A percentile compares a stretch with the other conserved stretches of the same genome.
Evolutionary conservation across 2,329 filamentous ascomycete species (phyloP).

Genomic region (Hymenoscyphus albidus): DNA sequence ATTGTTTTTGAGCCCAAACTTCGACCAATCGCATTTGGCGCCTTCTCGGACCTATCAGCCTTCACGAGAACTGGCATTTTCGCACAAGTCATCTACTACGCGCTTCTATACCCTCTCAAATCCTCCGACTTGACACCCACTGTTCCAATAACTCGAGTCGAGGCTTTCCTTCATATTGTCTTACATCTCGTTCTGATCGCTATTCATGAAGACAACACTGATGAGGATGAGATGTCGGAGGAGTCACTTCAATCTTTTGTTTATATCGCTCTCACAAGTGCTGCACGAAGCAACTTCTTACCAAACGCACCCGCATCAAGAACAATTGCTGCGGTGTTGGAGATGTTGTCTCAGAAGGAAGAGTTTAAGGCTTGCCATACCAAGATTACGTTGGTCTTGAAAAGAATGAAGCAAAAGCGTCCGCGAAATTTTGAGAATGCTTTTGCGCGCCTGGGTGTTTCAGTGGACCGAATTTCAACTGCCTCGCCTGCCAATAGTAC

Average conservation of each 20-base stretch:
- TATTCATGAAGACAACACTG: slow-evolving; percentile 72
- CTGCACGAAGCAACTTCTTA: slow-evolving; percentile 59
- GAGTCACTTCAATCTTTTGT: slow-evolving; percentile 64
- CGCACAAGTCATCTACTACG: slow-evolving; percentile 84
- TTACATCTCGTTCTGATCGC: slow-evolving; percentile 84
- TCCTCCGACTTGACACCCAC: slow-evolving; percentile 65
- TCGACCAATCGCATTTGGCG: slow-evolving; percentile 68
- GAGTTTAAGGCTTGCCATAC: slow-evolving; percentile 79
- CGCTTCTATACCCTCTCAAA: slow-evolving; percentile 74
- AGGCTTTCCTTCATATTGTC: slow-evolving; percentile 88
- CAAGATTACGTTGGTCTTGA: slow-evolving; percentile 79
- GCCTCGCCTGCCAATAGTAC: slow-evolving; percentile 69
- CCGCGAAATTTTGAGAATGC: slow-evolving; percentile 68
- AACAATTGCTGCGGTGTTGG: slow-evolving; percentile 62
- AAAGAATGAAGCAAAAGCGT: slow-evolving; percentile 78
- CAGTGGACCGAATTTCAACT: slow-evolving; percentile 75
- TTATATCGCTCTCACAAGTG: slow-evolving; percentile 62
- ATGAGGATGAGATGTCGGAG: slow-evolving; percentile 48
- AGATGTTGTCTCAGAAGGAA: slow-evolving; percentile 60
- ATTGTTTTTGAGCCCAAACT: slow-evolving; percentile 90
- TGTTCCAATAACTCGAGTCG: slow-evolving; percentile 77
- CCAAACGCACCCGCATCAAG: slow-evolving; percentile 51
- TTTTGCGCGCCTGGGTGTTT: slow-evolving; percentile 59
- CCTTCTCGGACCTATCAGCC: slow-evolving; percentile 69
- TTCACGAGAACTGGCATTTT: slow-evolving; percentile 87